Evolutionary conservation across 2,329 filamentous ascomycete genomes (phyloP).

Genomic region (Colletotrichum somersetense): DNA sequence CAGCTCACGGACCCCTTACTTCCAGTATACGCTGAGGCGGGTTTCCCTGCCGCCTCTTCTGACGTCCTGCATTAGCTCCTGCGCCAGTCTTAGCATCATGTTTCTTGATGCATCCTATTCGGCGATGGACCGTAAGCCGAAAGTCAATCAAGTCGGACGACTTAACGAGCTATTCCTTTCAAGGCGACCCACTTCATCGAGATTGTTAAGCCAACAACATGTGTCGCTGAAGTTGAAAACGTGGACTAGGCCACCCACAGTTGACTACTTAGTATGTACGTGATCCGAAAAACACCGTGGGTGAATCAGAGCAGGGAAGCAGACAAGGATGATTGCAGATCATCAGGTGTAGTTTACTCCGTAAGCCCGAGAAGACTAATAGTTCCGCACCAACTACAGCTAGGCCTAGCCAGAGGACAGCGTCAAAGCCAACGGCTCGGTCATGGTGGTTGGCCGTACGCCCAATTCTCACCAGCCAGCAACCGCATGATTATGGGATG

Average conservation of each 20-base stretch:
- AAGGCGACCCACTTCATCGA: background rate
- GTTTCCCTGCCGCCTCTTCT: slow-evolving; percentile 17
- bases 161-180: slow-evolving; percentile 4
- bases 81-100: slow-evolving; percentile 33
- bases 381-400: slow-evolving; percentile 2
- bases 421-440: slow-evolving; percentile 1
- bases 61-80: slow-evolving; percentile 36
- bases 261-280: background rate
- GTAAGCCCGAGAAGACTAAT: background rate
- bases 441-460: no score
- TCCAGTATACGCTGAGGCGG: slow-evolving; percentile 1
- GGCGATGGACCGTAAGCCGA: background rate
- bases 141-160: slow-evolving; percentile 3
- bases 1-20: background rate
- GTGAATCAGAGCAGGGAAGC: slow-evolving; percentile 15
- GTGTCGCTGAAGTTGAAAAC: background rate
- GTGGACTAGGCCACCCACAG: background rate
- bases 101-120: slow-evolving; percentile 5
- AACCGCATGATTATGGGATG: background rate
- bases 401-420: background rate
- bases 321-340: slow-evolving; percentile 11
- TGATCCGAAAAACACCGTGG: slow-evolving; percentile 13
- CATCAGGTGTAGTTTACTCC: background rate
- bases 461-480: background rate
- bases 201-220: slow-evolving; percentile 1